phyloP scores from a whole-genome alignment of 2,329 filamentous ascomycete genomes.

The Trichoderma breve region DNA sequence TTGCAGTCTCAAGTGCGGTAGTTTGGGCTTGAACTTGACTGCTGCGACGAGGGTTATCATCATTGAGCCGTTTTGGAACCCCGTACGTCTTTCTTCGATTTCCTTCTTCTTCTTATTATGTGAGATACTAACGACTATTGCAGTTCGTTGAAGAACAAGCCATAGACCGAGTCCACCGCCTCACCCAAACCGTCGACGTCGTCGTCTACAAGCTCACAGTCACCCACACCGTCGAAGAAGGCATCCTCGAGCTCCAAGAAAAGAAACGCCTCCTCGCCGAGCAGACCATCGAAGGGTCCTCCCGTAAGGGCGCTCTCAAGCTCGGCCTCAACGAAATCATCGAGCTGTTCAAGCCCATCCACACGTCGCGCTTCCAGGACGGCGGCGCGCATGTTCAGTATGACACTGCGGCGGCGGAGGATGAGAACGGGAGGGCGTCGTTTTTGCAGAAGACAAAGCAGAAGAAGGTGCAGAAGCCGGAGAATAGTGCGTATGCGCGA shows the following conservation, averaged over 20 bases:
- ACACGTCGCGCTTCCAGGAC: neutral
- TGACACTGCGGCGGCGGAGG: conserved; percentile 7
- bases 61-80: conserved; percentile 98
- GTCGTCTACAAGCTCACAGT: conserved; percentile 94
- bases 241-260: conserved; percentile 91
- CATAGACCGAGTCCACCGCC: conserved; percentile 96
- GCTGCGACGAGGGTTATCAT: conserved; percentile 92
- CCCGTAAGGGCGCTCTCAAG: conserved; percentile 72
- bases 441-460: conserved; percentile 29
- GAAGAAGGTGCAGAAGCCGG: conserved; percentile 30
- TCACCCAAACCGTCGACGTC: conserved; percentile 93
- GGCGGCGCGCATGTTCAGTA: neutral
- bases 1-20: conserved; percentile 92
- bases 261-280: conserved; percentile 91
- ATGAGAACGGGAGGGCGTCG: conserved; percentile 22
- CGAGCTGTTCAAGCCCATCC: conserved; percentile 75
- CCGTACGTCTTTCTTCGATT: conserved; percentile 49
- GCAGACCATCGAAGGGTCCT: conserved; percentile 80
- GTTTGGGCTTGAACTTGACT: conserved; percentile 88
- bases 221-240: conserved; percentile 81
- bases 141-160: conserved; percentile 97
- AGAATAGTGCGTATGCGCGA: conserved; percentile 42
- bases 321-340: conserved; percentile 91
- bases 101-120: neutral
- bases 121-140: neutral